Base-by-base conservation (phyloP, 2,329 filamentous ascomycete species). In the Pezicula carpinea region DNA sequence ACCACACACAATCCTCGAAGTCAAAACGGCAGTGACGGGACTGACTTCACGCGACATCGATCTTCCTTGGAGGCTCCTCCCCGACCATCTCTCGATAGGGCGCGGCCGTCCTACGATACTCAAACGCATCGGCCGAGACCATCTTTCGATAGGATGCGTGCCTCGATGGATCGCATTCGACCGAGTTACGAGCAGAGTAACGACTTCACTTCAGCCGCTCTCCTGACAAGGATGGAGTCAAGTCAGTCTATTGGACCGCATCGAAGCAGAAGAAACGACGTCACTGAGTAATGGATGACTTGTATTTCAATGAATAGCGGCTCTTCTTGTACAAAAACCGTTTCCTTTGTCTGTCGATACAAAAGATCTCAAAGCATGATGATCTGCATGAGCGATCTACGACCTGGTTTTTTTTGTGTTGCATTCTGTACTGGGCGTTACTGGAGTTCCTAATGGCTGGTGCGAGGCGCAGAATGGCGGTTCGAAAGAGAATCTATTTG, bases 21-120 rank as follows among this genome's bases (percentile, higher is more conserved):
- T 59, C 89, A 95, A 63, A 95, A 92, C 58, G 89, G 90, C 51
- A 96, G 91, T 69, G 91, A 96, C 66, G 92, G 89, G 51, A 96
- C 93, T 42, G 91, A 95, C 59, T 95, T 90, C 66, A 95, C 89
- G 18, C 72, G 76, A 42, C 79, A 81, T 57, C 77, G 82, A 51
- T 70, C 74, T 55, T 83, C 83, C 14, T 64, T 81, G 54, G 83
- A 87, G 49, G 64, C 70, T 42, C 63, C 65, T 15, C 43, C 42
- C 59, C 51, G 66, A 63, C 52, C 66, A 59, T 49, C 58, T 10
- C 42, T 63, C 35, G 85, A 90, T 53, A 77, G 85, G 51, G 76
- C 84, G 5, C 76, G 89, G 53, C 87, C 48, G 62, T 66, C 48
- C 10, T 13, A 29, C 13, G 26, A 29, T 11, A 29, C 64, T 64